phyloP scores from a whole-genome alignment of 2,329 filamentous ascomycete genomes.

The Colletotrichum musicola region DNA sequence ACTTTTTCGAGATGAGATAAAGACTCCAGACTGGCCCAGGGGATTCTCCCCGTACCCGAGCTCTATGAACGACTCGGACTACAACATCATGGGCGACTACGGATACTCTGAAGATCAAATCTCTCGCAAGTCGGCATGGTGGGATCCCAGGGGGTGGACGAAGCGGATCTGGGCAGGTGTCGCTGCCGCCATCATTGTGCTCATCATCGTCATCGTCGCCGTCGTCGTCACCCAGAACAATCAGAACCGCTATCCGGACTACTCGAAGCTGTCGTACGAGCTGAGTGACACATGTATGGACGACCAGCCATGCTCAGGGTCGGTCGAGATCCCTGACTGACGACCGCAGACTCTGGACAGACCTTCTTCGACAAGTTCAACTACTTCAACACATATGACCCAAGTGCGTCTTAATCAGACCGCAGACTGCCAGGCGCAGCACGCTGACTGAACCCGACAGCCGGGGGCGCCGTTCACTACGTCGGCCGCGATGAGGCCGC shows the following conservation, averaged over 20 bases:
- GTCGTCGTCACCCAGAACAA: conserved; percentile 57
- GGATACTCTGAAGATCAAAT: conserved; percentile 18
- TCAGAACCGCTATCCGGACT: conserved; percentile 62
- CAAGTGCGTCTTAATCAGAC: conserved; percentile 49
- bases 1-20: conserved; percentile 37
- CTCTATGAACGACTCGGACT: conserved; percentile 26
- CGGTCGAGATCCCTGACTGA: conserved; percentile 26
- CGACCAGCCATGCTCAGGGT: background rate
- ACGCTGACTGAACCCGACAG: conserved; percentile 41
- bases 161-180: conserved; percentile 63
- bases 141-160: conserved; percentile 66
- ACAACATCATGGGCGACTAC: conserved; percentile 32
- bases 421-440: conserved; percentile 27
- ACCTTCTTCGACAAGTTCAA: conserved; percentile 68
- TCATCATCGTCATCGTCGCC: conserved; percentile 62
- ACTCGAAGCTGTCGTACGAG: conserved; percentile 60
- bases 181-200: conserved; percentile 54
- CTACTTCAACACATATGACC: conserved; percentile 65
- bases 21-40: conserved; percentile 36
- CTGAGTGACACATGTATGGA: conserved; percentile 63
- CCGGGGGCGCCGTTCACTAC: conserved; percentile 67
- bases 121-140: conserved; percentile 43
- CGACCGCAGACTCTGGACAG: conserved; percentile 58
- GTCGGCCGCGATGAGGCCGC: conserved; percentile 58
- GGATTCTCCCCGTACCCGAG: conserved; percentile 27